phyloP scores from a whole-genome alignment of 148 eudicot species.

The Fallopia convolvulus region DNA sequence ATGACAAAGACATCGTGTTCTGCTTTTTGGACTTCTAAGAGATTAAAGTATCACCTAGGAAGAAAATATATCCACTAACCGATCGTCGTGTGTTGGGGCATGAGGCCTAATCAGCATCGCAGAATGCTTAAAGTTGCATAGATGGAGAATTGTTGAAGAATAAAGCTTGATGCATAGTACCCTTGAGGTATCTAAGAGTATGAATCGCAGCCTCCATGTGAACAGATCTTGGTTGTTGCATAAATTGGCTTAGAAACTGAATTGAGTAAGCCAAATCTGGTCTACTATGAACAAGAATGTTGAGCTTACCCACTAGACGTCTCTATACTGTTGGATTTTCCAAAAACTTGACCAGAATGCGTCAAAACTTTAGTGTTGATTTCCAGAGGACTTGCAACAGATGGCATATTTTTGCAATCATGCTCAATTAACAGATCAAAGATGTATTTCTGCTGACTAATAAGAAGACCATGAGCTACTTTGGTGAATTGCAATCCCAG shows the following conservation, averaged over 20 bases:
- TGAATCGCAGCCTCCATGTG: neutral
- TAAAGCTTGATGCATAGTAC: neutral
- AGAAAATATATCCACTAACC: neutral
- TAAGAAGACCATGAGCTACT: neutral
- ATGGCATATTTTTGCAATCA: neutral
- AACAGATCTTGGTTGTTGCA: neutral
- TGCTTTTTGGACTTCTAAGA: neutral
- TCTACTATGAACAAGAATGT: neutral
- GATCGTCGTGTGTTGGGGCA: neutral
- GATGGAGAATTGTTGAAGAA: neutral
- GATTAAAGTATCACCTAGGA: neutral
- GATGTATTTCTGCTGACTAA: neutral
- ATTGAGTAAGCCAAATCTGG: neutral
- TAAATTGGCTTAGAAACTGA: neutral
- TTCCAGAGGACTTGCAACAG: neutral
- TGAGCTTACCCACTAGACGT: neutral
- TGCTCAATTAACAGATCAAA: neutral
- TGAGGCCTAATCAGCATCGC: neutral
- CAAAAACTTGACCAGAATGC: neutral
- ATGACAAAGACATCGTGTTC: neutral
- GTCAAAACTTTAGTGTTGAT: neutral
- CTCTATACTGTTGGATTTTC: neutral
- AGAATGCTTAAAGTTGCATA: neutral
- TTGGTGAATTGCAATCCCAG: neutral
- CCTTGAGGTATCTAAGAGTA: neutral